Base-by-base conservation (phyloP, 2,329 filamentous ascomycete species). In the Pseudocercospora macadamiae region DNA sequence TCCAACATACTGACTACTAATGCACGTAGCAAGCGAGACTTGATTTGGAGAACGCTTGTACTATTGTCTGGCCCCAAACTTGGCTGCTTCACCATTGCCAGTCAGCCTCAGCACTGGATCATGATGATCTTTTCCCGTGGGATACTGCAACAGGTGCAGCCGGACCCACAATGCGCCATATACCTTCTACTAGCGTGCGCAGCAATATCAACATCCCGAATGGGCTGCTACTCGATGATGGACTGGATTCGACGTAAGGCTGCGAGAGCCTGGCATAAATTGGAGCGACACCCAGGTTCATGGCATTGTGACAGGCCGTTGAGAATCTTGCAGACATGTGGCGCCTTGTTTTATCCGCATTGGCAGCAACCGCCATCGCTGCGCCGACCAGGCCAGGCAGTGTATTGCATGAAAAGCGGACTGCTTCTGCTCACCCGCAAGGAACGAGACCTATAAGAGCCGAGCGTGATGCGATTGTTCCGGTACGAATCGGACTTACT, bases 401-500 rank as follows among this genome's bases (percentile, higher is more conserved):
- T 61, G 59, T 64, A n/a, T 53, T 73, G 9, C 71, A 73, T 53
- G 71, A 73, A 61, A 71, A 66, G 59, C 62, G 71, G 36, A 53
- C 59, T 44, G 45, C 55, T 23, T 30, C 63, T 16, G 65, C 70
- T 18, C 48, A 60, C 16, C 65, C 64, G 54, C 66, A 65, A 45
- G 51, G 55, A 14, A 63, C 65, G 25, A 57, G 51, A 8, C 61
- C 71, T 19, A 62, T 68, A 51, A 59, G 63, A 14, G 25, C 28
- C 28, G 45, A 49, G 45, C n/a, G 9, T 23, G 59, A 65, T 30
- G 67, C 66, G 6, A 59, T 73, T 12, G 54, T 75, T 30, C 72
- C 73, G 1, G 68, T 75, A 66, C 65, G 68, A n/a, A 70, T 74
- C 58, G 72, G 63, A 14, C 62, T 74, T 16, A 59, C 66, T 4